A percentile compares a stretch with the other conserved stretches of the same genome.
phyloP scores from a whole-genome alignment of 1,284 basidiomycete species.

The Meripilus lineatus region DNA sequence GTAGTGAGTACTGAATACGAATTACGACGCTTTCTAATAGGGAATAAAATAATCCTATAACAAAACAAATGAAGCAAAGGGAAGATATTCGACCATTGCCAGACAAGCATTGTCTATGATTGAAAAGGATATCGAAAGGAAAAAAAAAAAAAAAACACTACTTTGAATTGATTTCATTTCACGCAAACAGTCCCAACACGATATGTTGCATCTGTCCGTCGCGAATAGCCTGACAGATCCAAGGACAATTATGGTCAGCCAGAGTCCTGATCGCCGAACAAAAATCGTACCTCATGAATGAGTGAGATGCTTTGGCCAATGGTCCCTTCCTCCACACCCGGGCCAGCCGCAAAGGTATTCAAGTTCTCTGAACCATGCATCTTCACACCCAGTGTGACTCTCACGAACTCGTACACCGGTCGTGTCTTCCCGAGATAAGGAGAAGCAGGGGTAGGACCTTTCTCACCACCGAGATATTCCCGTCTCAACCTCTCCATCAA shows the following conservation, averaged over 20 bases:
- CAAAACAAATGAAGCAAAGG: no score
- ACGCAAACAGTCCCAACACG: constrained; percentile 46
- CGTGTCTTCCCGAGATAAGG: constrained; percentile 58
- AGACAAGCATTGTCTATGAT: no score
- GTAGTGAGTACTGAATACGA: no score
- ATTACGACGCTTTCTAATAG: no score
- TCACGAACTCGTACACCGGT: constrained; percentile 67
- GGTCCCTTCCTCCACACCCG: constrained; percentile 52
- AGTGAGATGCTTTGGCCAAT: constrained; percentile 62
- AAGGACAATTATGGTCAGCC: no score
- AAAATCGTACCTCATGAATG: constrained; percentile 51
- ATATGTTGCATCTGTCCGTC: constrained; percentile 67
- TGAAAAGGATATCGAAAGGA: neutral
- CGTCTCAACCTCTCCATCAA: constrained; percentile 46
- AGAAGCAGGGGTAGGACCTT: constrained; percentile 55
- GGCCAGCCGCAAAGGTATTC: constrained; percentile 39
- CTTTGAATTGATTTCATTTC: no score
- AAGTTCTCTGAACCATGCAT: constrained; percentile 76
- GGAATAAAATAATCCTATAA: no score
- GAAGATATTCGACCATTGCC: no score
- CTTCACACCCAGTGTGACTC: constrained; percentile 56
- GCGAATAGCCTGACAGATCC: constrained; percentile 49
- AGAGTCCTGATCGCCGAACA: constrained; percentile 9
- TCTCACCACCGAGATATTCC: constrained; percentile 49
- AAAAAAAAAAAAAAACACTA: neutral